These are phyloP conservation scores for Termitomyces heimii DNA, from an alignment of 768 basidiomycete species.

Conservation along the genomic window DNA sequence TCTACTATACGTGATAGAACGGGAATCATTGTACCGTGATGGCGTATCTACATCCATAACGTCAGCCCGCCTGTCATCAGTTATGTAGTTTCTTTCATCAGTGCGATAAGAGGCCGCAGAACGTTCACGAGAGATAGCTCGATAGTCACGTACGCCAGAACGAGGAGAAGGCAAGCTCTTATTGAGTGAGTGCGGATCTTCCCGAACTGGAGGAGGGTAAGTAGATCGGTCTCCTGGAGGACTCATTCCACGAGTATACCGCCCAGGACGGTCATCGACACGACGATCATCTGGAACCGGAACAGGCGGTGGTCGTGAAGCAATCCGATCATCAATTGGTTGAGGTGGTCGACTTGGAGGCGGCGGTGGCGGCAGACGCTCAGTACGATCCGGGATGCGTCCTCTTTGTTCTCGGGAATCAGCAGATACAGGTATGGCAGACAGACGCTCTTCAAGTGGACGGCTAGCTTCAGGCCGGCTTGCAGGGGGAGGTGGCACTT, in stretches of 20 bases:
- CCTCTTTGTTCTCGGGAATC: constrained; percentile 13
- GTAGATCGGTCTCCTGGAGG: constrained; percentile 11
- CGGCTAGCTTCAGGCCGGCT: constrained; percentile 14
- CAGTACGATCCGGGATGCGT: constrained; percentile 12
- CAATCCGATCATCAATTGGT: constrained; percentile 8
- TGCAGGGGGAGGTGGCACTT: constrained; percentile 2
- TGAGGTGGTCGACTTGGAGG: constrained; percentile 9
- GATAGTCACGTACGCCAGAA: constrained; percentile 23
- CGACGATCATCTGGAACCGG: constrained; percentile 15
- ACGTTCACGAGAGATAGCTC: constrained; percentile 27
- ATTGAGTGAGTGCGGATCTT: constrained; percentile 24
- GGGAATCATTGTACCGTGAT: constrained; percentile 29
- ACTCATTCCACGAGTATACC: constrained; percentile 13
- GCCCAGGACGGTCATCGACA: constrained; percentile 18
- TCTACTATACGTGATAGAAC: constrained; percentile 17
- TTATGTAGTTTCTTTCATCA: constrained; percentile 26
- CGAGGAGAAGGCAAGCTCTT: constrained; percentile 20
- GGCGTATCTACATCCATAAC: constrained; percentile 25
- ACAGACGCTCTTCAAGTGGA: constrained; percentile 36
- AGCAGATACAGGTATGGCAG: constrained; percentile 21
- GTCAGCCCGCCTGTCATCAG: constrained; percentile 31
- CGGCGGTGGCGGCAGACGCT: constrained; percentile 14
- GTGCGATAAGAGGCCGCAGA: constrained; percentile 26
- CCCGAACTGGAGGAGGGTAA: constrained; percentile 21
- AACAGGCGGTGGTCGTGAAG: background rate